A percentile compares a stretch with the other conserved stretches of the same genome.
phyloP scores from a whole-genome alignment of 2,329 filamentous ascomycete genomes.

The Rhytidhysteron rufulum region DNA sequence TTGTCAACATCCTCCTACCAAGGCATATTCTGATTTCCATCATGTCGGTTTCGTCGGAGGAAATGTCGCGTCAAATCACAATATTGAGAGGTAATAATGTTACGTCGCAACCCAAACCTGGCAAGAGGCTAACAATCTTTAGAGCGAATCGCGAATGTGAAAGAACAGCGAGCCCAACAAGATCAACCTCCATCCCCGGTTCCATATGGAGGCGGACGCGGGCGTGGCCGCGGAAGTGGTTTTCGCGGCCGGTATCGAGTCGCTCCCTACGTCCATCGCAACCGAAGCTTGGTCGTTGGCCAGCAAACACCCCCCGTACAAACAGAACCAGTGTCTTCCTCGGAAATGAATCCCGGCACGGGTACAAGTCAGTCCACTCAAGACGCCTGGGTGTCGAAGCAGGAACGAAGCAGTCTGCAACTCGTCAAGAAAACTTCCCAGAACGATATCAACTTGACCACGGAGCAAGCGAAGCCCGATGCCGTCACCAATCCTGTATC shows the following conservation, averaged over 20 bases:
- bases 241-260: constrained; percentile 27
- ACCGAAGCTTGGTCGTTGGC: constrained; percentile 65
- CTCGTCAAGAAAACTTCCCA: constrained; percentile 75
- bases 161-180: neutral
- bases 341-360: neutral
- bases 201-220: constrained; percentile 9
- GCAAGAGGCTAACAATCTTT: too few relatives aligned
- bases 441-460: too few relatives aligned
- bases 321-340: too few relatives aligned
- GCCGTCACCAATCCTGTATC: too few relatives aligned
- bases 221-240: constrained; percentile 9
- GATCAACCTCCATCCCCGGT: constrained; percentile 3
- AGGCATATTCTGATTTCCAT: too few relatives aligned
- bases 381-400: constrained; percentile 65
- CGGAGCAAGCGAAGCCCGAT: constrained; percentile 54
- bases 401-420: constrained; percentile 68
- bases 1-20: too few relatives aligned
- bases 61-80: too few relatives aligned
- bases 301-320: too few relatives aligned
- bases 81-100: too few relatives aligned
- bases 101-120: too few relatives aligned
- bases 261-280: constrained; percentile 43
- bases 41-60: too few relatives aligned
- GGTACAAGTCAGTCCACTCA: constrained; percentile 11
- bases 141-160: neutral